Conservation (phyloP, 2,329 filamentous ascomycete genomes). For the Exophiala xenobiotica region DNA sequence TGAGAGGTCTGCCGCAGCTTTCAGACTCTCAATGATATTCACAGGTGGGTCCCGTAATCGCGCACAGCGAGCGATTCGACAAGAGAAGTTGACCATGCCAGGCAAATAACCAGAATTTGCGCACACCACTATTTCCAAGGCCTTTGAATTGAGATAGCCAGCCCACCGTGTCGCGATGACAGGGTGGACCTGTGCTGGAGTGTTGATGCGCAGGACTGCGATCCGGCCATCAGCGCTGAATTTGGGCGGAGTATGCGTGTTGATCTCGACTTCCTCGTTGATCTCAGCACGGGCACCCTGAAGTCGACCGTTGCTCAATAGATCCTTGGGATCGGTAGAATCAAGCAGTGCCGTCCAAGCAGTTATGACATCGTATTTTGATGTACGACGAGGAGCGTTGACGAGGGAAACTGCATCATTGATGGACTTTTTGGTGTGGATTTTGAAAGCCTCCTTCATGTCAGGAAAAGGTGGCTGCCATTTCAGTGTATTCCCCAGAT, state of each 20-base stretch:
- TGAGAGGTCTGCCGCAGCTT: slow-evolving; percentile 49
- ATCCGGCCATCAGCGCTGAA: slow-evolving; percentile 64
- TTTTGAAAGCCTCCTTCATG: slow-evolving; percentile 61
- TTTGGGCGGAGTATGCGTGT: slow-evolving; percentile 61
- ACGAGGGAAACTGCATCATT: slow-evolving; percentile 64
- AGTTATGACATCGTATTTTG: slow-evolving; percentile 58
- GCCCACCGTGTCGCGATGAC: slow-evolving; percentile 68
- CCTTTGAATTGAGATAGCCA: slow-evolving; percentile 57
- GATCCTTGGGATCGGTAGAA: slow-evolving; percentile 51
- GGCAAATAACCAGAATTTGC: slow-evolving; percentile 66
- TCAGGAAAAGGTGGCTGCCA: slow-evolving; percentile 67
- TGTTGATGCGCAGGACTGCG: slow-evolving; percentile 62
- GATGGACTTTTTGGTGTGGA: slow-evolving; percentile 60
- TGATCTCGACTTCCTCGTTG: slow-evolving; percentile 60
- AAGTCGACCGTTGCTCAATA: slow-evolving; percentile 52
- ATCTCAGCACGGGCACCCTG: slow-evolving; percentile 59
- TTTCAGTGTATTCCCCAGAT: slow-evolving; percentile 63
- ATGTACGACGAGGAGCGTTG: slow-evolving; percentile 64
- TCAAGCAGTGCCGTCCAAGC: slow-evolving; percentile 61
- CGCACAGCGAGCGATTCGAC: slow-evolving; percentile 60
- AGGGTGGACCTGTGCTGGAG: slow-evolving; percentile 62
- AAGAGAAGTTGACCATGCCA: slow-evolving; percentile 66
- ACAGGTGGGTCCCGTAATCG: slow-evolving; percentile 54
- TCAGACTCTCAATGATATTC: slow-evolving; percentile 62
- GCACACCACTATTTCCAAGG: slow-evolving; percentile 63